Evolutionary conservation across 169 alveolate species (phyloP), one percentile per base, ranked within the genome.

Genomic region (Plasmodium vinckei): DNA sequence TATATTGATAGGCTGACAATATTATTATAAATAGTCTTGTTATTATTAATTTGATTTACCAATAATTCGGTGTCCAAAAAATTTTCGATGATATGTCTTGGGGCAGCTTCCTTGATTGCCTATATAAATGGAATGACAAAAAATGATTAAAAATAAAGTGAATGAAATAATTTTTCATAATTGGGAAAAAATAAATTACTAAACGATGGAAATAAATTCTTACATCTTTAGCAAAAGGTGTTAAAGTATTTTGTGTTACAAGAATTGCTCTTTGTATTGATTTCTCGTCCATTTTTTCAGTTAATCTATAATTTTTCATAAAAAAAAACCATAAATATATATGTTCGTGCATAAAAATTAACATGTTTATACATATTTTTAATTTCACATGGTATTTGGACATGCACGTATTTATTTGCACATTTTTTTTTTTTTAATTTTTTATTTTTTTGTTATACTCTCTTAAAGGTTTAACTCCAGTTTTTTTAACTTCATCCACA

Each of bases 401-500:
- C 33, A 51, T 71, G 42, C 17, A 63, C 56, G 5, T 33, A 23
- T n/a, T 39, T 42, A 54, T 33, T 27, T 19, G 47, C 21, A n/a
- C 56, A 21, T 5, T 27, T 10, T 53, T n/a, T 21, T 21, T 21
- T 57, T 17, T 56, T n/a, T 33, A 47, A 9, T 5, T 57, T 15
- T 65, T 63, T 46, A 51, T 61, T 25, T 33, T 33, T 63, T 51
- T 68, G 57, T 33, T 88, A 56, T 71, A 95, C 98, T 95, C 98
- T 87, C 98, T 94, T 72, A 97, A 95, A 2, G 99, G 98, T 79
- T 96, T 96, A 39, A 97, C 99, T 9, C 99, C 99, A 7, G 98
- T 96, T 70, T 96, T 96, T 89, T 95, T 97, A 70, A 94, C 92
- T 65, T 97, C 98, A 71, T 97, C 98, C 6, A 98, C 97, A 88